Conservation (phyloP, 192 early-diverging fungal genomes). For the Phycomyces nitens region DNA sequence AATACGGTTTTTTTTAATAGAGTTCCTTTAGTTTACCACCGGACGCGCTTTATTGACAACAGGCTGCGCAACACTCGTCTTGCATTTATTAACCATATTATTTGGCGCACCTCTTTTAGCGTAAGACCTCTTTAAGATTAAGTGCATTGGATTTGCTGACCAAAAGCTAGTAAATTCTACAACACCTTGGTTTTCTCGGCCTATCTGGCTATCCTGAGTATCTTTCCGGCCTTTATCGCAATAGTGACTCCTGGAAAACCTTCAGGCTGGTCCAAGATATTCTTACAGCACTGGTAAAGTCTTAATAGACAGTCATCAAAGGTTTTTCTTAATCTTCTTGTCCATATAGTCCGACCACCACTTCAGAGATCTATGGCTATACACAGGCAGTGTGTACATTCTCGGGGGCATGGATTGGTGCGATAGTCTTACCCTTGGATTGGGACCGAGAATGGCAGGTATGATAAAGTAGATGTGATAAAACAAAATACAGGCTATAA, state of each 20-base stretch:
- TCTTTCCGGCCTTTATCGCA: slow-evolving; percentile 20
- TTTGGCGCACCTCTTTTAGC: slow-evolving; percentile 34
- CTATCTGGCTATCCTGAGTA: slow-evolving; percentile 31
- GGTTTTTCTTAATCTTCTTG: too few species aligned
- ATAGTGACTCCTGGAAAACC: slow-evolving; percentile 5
- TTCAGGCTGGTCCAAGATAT: slow-evolving; percentile 30
- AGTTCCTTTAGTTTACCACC: slow-evolving; percentile 2
- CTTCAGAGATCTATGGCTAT: slow-evolving; percentile 41
- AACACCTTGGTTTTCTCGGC: slow-evolving; percentile 30
- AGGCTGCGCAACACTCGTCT: slow-evolving; percentile 11
- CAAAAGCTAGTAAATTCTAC: slow-evolving; percentile 32
- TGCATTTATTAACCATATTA: slow-evolving; percentile 28
- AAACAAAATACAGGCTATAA: background rate
- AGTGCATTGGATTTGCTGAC: too few species aligned
- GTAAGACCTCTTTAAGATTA: too few species aligned
- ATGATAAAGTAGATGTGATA: background rate
- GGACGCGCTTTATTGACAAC: slow-evolving; percentile 9
- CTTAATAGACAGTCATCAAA: too few species aligned
- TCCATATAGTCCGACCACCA: slow-evolving; percentile 40
- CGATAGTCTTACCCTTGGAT: slow-evolving; percentile 53
- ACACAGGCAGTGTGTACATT: slow-evolving; percentile 42
- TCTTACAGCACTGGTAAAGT: slow-evolving; percentile 23
- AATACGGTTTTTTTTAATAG: background rate
- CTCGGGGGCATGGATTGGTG: slow-evolving; percentile 52
- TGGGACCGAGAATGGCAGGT: slow-evolving; percentile 57